Evolutionary conservation across 164 flowering plant species (phyloP).

Genomic region (Piper betle): DNA sequence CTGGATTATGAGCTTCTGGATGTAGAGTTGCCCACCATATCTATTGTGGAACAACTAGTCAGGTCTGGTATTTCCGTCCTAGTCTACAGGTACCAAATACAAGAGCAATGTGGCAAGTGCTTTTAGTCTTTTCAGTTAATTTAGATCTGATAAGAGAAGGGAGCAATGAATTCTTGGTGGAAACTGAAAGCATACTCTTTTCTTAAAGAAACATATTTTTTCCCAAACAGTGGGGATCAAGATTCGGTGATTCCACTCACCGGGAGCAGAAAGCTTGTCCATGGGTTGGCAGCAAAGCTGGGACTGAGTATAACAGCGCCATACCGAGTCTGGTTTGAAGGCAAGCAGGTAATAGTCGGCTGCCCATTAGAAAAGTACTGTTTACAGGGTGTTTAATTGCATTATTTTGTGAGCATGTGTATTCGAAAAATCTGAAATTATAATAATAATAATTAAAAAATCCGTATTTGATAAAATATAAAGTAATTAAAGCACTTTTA

Average conservation of each 20-base stretch:
- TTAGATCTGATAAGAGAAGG: no score
- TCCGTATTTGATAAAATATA: no score
- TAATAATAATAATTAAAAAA: no score
- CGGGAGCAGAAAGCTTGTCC: conserved; percentile 61
- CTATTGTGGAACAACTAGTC: conserved; percentile 43
- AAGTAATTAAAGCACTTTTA: no score
- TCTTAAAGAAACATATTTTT: neutral
- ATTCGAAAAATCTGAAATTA: neutral
- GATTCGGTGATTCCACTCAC: conserved; percentile 86
- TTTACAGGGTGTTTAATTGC: neutral
- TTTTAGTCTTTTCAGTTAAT: neutral
- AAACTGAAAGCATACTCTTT: neutral
- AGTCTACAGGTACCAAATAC: conserved; percentile 21
- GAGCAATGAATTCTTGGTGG: neutral
- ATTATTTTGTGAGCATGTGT: neutral
- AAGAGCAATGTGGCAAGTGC: neutral
- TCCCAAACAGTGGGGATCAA: conserved; percentile 70
- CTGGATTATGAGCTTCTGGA: conserved; percentile 65
- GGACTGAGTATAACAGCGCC: conserved; percentile 56
- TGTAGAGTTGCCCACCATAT: conserved; percentile 72
- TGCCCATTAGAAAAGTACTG: neutral
- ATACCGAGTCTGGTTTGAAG: conserved; percentile 82
- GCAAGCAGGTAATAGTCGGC: conserved; percentile 40
- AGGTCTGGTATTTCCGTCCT: conserved; percentile 43
- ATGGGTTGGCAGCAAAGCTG: conserved; percentile 40